Conservation (phyloP, 306 rosid genomes). For the Cucurbita moschata region DNA sequence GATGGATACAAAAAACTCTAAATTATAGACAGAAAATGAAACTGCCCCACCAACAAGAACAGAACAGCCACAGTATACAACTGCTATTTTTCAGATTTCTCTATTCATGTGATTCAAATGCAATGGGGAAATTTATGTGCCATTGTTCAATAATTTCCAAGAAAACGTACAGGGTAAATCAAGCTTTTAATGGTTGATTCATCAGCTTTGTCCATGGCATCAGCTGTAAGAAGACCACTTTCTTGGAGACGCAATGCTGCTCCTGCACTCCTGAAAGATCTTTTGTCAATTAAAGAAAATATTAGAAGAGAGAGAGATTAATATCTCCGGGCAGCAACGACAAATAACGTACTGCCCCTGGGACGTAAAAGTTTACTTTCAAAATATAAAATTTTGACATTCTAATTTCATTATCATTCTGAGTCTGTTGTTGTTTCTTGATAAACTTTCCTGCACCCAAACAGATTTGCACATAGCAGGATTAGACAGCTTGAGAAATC, state of each 20-base stretch:
- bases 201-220: conserved; percentile 58
- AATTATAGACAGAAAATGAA: not conserved
- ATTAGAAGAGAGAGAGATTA: not conserved
- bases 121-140: not conserved
- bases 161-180: conserved; percentile 73
- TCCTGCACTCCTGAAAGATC: conserved; percentile 40
- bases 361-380: not conserved
- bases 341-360: not conserved
- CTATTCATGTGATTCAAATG: not conserved
- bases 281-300: conserved; percentile 14
- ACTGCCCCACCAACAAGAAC: not conserved
- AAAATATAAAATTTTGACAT: not conserved
- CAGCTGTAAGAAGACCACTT: conserved; percentile 58
- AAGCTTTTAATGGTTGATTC: conserved; percentile 59
- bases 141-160: not conserved
- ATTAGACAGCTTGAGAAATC: not conserved
- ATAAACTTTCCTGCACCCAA: not conserved
- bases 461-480: not conserved
- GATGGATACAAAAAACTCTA: not conserved
- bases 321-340: conserved; percentile 2
- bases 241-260: conserved; percentile 65
- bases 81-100: not conserved
- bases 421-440: not conserved
- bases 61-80: not conserved
- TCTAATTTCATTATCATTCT: not conserved